These are phyloP conservation scores for Centrapalus pauciflorus DNA, from an alignment of 129 eudicot genomes.

Conservation along the genomic window DNA sequence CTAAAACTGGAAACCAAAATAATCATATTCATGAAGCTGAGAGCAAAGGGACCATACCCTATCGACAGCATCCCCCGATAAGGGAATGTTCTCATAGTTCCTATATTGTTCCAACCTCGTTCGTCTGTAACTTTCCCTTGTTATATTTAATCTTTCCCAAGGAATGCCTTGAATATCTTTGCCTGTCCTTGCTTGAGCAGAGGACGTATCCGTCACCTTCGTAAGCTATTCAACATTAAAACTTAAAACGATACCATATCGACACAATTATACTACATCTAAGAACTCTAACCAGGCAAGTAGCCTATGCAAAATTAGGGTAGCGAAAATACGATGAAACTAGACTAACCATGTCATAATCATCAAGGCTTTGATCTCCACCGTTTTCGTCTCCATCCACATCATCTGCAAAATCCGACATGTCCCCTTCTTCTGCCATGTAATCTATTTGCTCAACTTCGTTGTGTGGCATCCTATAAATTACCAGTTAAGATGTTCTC, in stretches of 20 bases:
- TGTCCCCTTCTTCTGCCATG: slow-evolving; percentile 53
- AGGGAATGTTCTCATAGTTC: slow-evolving; percentile 61
- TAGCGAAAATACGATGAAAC: background rate
- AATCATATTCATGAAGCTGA: background rate
- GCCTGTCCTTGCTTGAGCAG: slow-evolving; percentile 67
- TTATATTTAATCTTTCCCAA: slow-evolving; percentile 64
- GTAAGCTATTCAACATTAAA: slow-evolving; percentile 33
- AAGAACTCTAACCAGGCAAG: background rate
- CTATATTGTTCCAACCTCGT: slow-evolving; percentile 67
- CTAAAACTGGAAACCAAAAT: background rate
- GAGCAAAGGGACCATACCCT: too few species aligned
- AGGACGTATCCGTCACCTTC: slow-evolving; percentile 68
- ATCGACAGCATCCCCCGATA: slow-evolving; percentile 54
- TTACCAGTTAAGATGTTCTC: background rate
- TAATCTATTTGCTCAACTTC: slow-evolving; percentile 38
- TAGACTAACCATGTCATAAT: slow-evolving; percentile 55
- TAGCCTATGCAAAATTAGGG: background rate
- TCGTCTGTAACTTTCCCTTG: slow-evolving; percentile 55
- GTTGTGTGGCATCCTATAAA: slow-evolving; percentile 32
- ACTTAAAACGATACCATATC: background rate
- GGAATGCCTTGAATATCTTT: slow-evolving; percentile 81
- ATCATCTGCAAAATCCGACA: slow-evolving; percentile 41
- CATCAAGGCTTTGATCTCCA: slow-evolving; percentile 44
- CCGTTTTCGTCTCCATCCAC: slow-evolving; percentile 40
- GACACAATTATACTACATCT: background rate